Evolutionary conservation across 495 filamentous ascomycete genomes (phyloP).

Genomic region (Pyronema domesticum): DNA sequence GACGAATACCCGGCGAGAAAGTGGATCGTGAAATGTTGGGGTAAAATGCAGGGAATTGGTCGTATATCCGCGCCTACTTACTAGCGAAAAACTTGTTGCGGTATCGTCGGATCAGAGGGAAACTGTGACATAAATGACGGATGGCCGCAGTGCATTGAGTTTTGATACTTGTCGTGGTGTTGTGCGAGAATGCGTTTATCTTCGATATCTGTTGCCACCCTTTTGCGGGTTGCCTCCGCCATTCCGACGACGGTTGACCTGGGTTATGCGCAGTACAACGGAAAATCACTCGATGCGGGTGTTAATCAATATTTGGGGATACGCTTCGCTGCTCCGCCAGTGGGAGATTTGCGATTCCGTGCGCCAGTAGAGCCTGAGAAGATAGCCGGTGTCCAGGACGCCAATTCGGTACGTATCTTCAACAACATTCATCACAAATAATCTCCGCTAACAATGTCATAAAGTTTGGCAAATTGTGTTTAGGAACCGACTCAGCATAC

Average conservation of each 20-base stretch:
- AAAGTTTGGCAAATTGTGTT: not conserved
- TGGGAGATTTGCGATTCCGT: conserved; percentile 1
- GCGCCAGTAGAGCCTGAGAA: conserved; percentile 1
- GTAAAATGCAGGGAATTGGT: too few species aligned
- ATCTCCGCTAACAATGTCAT: not conserved
- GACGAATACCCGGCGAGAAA: too few species aligned
- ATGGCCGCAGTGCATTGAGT: too few species aligned
- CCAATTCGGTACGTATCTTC: not conserved
- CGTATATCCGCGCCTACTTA: too few species aligned
- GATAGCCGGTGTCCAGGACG: not conserved
- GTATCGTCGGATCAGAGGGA: too few species aligned
- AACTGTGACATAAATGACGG: too few species aligned
- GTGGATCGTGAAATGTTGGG: too few species aligned
- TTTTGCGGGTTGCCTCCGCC: not conserved
- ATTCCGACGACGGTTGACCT: conserved; percentile 25
- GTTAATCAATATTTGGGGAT: conserved; percentile 1
- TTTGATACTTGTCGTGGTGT: too few species aligned
- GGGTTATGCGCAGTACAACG: conserved; percentile 31
- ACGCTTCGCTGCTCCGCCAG: conserved; percentile 2
- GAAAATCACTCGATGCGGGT: conserved; percentile 9
- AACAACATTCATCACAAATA: not conserved
- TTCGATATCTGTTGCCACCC: not conserved
- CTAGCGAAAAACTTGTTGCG: too few species aligned
- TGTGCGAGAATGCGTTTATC: too few species aligned
- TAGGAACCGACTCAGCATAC: not conserved